A percentile compares a stretch with the other conserved stretches of the same genome.
These are phyloP conservation scores for Candida broadrunensis DNA, from an alignment of 805 yeast species.

Conservation along the genomic window DNA sequence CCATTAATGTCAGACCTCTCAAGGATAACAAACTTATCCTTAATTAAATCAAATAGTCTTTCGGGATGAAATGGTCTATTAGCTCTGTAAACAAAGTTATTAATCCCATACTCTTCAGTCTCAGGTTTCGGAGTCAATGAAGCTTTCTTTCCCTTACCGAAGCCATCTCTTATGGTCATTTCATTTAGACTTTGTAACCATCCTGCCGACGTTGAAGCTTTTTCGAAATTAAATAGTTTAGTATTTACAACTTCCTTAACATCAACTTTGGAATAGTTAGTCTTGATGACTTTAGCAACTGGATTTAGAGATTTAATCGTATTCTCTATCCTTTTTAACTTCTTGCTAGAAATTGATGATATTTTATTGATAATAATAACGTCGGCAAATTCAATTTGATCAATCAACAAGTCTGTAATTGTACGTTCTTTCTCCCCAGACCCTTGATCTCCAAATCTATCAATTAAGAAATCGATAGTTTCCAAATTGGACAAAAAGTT, in stretches of 20 bases:
- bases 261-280: conserved; percentile 38
- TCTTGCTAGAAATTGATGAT: conserved; percentile 21
- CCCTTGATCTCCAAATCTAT: conserved; percentile 38
- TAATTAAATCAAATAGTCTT: conserved; percentile 31
- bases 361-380: conserved; percentile 42
- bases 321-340: conserved; percentile 22
- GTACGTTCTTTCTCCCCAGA: conserved; percentile 42
- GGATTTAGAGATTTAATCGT: conserved; percentile 39
- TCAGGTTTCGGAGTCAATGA: conserved; percentile 40
- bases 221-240: conserved; percentile 36
- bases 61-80: conserved; percentile 46
- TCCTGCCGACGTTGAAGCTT: conserved; percentile 42
- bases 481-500: conserved; percentile 42
- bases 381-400: conserved; percentile 47
- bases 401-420: conserved; percentile 44
- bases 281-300: conserved; percentile 32
- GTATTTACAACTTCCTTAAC: conserved; percentile 34
- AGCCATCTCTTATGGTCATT: conserved; percentile 31
- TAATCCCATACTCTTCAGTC: conserved; percentile 46
- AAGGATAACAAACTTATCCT: conserved; percentile 31
- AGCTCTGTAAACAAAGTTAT: conserved; percentile 39
- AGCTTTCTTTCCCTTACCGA: conserved; percentile 11
- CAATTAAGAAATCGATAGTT: conserved; percentile 40
- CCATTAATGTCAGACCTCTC: conserved; percentile 15
- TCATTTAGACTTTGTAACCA: conserved; percentile 43